Evolutionary conservation across 345 rosid genomes (phyloP).

Genomic region (Brassica napus): Da-Ae NC_063451.1:35187501-35188000

Average conservation of each 20-base stretch:
- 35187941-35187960: constrained; percentile 14
- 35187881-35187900: background rate
- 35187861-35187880: constrained; percentile 31
- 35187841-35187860: constrained; percentile 8
- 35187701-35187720: constrained; percentile 15
- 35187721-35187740: constrained; percentile 36
- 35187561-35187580: background rate
- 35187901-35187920: background rate
- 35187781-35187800: constrained; percentile 38
- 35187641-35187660: too few relatives aligned
- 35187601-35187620: background rate
- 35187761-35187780: constrained; percentile 23
- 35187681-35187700: background rate
- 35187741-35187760: constrained; percentile 22
- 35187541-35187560: too few relatives aligned
- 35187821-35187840: background rate
- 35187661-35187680: background rate
- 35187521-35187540: too few relatives aligned
- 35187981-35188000: background rate
- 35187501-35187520: too few relatives aligned
- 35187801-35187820: background rate
- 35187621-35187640: background rate
- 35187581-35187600: constrained; percentile 1
- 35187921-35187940: constrained; percentile 19
- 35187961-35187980: constrained; percentile 6